These are phyloP conservation scores for Quercus phellos DNA, from an alignment of 331 rosid genomes.

Conservation along the genomic window DNA sequence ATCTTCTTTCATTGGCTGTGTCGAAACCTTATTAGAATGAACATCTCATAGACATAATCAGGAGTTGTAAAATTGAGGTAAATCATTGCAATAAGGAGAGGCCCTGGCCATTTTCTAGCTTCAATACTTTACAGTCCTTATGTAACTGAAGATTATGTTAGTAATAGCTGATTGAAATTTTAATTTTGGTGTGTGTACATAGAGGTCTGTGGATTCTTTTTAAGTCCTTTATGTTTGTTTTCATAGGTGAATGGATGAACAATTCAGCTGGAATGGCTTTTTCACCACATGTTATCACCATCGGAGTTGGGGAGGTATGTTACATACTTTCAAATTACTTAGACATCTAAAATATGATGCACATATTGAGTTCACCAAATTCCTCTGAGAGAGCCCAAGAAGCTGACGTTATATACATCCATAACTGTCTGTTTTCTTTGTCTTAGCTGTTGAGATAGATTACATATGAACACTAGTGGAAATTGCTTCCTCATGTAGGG, in stretches of 20 bases:
- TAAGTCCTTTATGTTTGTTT: conserved; percentile 8
- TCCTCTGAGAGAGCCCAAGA: neutral
- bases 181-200: conserved; percentile 1
- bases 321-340: conserved; percentile 15
- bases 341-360: conserved; percentile 11
- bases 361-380: neutral
- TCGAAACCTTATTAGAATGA: neutral
- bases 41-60: conserved; percentile 7
- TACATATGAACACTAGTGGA: neutral
- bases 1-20: conserved; percentile 4
- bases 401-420: neutral
- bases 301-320: conserved; percentile 81
- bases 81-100: neutral
- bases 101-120: neutral
- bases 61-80: conserved; percentile 10
- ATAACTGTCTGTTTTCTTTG: neutral
- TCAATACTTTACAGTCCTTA: neutral
- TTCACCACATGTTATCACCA: conserved; percentile 82
- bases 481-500: neutral
- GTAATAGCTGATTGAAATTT: neutral
- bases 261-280: conserved; percentile 92
- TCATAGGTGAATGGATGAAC: conserved; percentile 97
- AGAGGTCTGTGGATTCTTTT: conserved; percentile 5
- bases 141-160: neutral
- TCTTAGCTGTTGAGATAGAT: neutral